Conservation (phyloP, 257 asterid species). For the Voacanga thouarsii region DNA sequence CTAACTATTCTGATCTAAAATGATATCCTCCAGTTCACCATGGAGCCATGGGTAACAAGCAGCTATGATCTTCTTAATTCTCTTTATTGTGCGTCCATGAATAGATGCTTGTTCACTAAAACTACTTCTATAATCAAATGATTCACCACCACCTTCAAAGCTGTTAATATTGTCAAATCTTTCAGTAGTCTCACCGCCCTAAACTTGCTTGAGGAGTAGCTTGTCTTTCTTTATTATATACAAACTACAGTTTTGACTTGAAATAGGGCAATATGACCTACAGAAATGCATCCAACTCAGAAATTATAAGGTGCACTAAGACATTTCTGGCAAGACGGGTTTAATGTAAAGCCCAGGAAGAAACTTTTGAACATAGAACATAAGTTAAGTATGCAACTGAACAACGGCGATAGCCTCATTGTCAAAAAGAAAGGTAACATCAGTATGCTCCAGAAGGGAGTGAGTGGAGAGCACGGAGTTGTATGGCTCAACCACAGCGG, state of each 20-base stretch:
- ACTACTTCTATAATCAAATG: slow-evolving; percentile 40
- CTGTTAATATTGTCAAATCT: slow-evolving; percentile 48
- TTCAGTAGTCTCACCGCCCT: slow-evolving; percentile 83
- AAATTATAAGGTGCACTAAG: no score
- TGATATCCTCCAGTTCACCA: slow-evolving; percentile 58
- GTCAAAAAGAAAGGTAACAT: no score
- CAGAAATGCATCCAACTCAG: slow-evolving; percentile 22
- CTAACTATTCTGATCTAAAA: slow-evolving; percentile 30
- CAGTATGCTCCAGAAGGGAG: no score
- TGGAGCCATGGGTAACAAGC: slow-evolving; percentile 94
- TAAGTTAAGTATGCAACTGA: background rate
- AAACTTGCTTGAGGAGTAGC: slow-evolving; percentile 91
- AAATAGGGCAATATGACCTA: slow-evolving; percentile 86
- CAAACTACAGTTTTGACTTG: slow-evolving; percentile 76
- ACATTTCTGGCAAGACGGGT: background rate
- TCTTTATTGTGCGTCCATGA: slow-evolving; percentile 49
- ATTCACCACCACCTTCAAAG: slow-evolving; percentile 37
- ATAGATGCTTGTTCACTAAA: slow-evolving; percentile 49
- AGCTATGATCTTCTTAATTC: slow-evolving; percentile 59
- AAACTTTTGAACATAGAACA: background rate
- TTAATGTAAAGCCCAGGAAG: background rate
- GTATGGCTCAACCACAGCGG: no score
- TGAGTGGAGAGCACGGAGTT: no score
- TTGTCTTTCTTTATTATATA: slow-evolving; percentile 87
- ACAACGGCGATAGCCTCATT: no score